These are phyloP conservation scores for Xylaria grammica DNA, from an alignment of 495 filamentous ascomycete genomes.

Conservation along the genomic window DNA sequence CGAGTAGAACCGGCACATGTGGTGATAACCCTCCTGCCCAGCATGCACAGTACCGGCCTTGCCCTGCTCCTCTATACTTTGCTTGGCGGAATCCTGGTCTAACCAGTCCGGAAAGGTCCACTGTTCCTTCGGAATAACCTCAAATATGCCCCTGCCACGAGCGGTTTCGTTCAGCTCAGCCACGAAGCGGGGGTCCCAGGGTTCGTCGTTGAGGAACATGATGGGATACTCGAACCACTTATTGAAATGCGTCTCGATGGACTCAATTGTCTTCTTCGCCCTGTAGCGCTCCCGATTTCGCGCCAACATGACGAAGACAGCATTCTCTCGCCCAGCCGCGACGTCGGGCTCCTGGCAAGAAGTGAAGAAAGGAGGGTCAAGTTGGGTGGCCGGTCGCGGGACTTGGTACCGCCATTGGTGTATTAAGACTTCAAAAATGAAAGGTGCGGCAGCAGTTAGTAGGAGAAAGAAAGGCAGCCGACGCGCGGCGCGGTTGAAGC, in stretches of 20 bases:
- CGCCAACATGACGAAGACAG: constrained; percentile 84
- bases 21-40: constrained; percentile 96
- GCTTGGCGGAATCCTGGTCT: constrained; percentile 76
- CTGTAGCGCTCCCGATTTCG: constrained; percentile 86
- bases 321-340: constrained; percentile 75
- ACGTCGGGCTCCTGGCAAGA: constrained; percentile 51
- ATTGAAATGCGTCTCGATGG: constrained; percentile 96
- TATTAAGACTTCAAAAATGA: constrained; percentile 35
- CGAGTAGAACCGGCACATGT: constrained; percentile 98
- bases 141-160: constrained; percentile 77
- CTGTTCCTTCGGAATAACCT: constrained; percentile 76
- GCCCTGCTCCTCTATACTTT: constrained; percentile 85
- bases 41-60: constrained; percentile 91
- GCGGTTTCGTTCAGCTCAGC: constrained; percentile 79
- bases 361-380: constrained; percentile 52
- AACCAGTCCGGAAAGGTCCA: constrained; percentile 94
- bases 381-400: constrained; percentile 31
- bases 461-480: constrained; percentile 36
- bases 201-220: constrained; percentile 90
- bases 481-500: constrained; percentile 39
- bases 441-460: constrained; percentile 32
- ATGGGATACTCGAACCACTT: constrained; percentile 97
- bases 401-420: constrained; percentile 36
- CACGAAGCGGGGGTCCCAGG: constrained; percentile 86
- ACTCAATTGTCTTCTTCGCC: constrained; percentile 85